phyloP scores from a whole-genome alignment of 148 eudicot genomes.

The Fagopyrum homotropicum region DNA sequence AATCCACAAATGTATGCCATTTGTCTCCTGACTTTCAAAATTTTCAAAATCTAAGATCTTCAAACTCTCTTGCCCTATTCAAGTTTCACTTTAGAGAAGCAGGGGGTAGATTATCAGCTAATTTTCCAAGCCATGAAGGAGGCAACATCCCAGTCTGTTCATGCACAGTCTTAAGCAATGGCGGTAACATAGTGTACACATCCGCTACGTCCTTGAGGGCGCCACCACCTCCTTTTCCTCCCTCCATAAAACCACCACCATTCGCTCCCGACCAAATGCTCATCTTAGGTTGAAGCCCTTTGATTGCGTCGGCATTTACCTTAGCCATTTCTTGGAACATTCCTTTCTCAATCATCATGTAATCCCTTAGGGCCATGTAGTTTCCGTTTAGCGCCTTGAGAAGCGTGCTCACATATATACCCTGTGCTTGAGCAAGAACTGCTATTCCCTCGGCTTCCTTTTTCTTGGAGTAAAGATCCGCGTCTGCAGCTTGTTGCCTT shows the following conservation, averaged over 20 bases:
- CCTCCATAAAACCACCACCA: slow-evolving; percentile 11
- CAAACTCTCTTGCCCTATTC: neutral
- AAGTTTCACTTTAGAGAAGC: slow-evolving; percentile 12
- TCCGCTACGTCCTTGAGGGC: slow-evolving; percentile 41
- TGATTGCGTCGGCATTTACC: slow-evolving; percentile 42
- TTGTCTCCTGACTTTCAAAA: too few relatives aligned
- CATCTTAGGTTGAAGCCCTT: slow-evolving; percentile 46
- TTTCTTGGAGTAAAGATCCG: slow-evolving; percentile 42
- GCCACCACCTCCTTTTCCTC: slow-evolving; percentile 15
- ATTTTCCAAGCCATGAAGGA: slow-evolving; percentile 50
- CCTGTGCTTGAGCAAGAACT: slow-evolving; percentile 45
- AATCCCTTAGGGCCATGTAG: slow-evolving; percentile 44
- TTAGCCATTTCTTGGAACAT: slow-evolving; percentile 52
- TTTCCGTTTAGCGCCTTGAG: slow-evolving; percentile 36
- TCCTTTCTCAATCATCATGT: slow-evolving; percentile 49
- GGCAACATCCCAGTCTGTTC: slow-evolving; percentile 62
- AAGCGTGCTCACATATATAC: slow-evolving; percentile 32
- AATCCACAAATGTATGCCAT: too few relatives aligned
- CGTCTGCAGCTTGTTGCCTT: slow-evolving; percentile 47
- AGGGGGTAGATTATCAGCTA: slow-evolving; percentile 8
- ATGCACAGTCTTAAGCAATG: slow-evolving; percentile 44
- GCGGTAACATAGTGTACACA: slow-evolving; percentile 48
- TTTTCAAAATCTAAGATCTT: too few relatives aligned
- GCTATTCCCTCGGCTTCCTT: slow-evolving; percentile 47
- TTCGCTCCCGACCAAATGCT: slow-evolving; percentile 50